Percentiles rank a stretch among this genome's conserved stretches.
Conservation (phyloP, 352 stramenopile species). For the Phytophthora melonis region DNA sequence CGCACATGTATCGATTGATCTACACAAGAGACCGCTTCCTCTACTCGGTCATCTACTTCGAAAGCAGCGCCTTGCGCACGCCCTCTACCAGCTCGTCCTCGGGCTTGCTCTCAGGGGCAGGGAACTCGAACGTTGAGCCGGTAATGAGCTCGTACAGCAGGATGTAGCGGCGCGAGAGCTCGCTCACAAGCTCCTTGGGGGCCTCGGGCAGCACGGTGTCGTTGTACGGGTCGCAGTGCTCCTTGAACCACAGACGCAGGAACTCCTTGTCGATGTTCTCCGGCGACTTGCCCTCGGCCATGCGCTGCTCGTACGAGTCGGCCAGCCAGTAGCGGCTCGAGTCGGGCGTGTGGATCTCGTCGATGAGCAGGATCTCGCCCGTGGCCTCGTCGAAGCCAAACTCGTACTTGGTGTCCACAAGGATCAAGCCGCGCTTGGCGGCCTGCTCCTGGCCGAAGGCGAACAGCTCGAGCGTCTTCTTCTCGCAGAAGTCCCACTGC, state of each 20-base stretch:
- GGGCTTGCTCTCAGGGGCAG: slow-evolving; percentile 33
- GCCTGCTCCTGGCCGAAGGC: slow-evolving; percentile 94
- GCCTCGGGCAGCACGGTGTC: slow-evolving; percentile 95
- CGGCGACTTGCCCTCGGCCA: slow-evolving; percentile 90
- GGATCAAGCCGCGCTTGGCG: slow-evolving; percentile 93
- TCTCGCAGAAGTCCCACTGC: slow-evolving; percentile 96
- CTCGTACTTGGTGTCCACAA: slow-evolving; percentile 99
- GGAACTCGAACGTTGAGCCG: slow-evolving; percentile 94
- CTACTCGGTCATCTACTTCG: slow-evolving; percentile 35
- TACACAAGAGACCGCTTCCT: slow-evolving; percentile 16
- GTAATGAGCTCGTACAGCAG: slow-evolving; percentile 99
- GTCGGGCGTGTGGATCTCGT: slow-evolving; percentile 99
- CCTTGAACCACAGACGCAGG: slow-evolving; percentile 97
- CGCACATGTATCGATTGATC: slow-evolving; percentile 34
- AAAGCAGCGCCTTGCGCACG: slow-evolving; percentile 46
- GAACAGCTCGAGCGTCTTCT: slow-evolving; percentile 94
- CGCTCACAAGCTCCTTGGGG: slow-evolving; percentile 95
- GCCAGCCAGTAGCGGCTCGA: slow-evolving; percentile 96
- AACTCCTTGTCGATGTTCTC: slow-evolving; percentile 99
- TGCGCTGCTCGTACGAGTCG: slow-evolving; percentile 91
- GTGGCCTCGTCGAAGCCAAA: slow-evolving; percentile 80
- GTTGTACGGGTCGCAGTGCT: slow-evolving; percentile 99
- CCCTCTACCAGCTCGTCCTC: slow-evolving; percentile 62
- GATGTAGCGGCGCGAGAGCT: slow-evolving; percentile 98
- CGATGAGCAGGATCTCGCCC: slow-evolving; percentile 96